phyloP scores from a whole-genome alignment of 1,284 basidiomycete species.

The Stereum hirsutum region DNA sequence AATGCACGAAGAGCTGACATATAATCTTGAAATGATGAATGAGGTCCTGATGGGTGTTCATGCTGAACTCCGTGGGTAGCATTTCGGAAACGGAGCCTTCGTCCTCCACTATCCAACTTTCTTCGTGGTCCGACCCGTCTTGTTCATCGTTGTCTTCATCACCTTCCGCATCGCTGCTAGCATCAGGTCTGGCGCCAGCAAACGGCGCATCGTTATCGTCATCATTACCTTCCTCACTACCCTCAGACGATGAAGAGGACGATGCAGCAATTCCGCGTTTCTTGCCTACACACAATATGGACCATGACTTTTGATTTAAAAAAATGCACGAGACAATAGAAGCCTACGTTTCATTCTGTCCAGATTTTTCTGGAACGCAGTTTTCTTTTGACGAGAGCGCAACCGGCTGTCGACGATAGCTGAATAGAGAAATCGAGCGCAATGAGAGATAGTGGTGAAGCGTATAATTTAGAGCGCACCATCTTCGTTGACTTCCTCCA shows the following conservation, averaged over 20 bases:
- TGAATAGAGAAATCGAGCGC: slow-evolving; percentile 17
- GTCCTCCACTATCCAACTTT: slow-evolving; percentile 69
- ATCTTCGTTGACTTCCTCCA: slow-evolving; percentile 52
- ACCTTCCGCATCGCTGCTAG: slow-evolving; percentile 5
- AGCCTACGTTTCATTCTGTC: slow-evolving; percentile 53
- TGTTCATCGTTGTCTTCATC: slow-evolving; percentile 20
- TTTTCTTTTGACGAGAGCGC: slow-evolving; percentile 49
- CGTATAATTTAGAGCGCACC: slow-evolving; percentile 22
- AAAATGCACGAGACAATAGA: not conserved
- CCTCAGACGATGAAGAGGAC: slow-evolving; percentile 4
- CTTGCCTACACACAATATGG: slow-evolving; percentile 1
- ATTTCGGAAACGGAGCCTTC: slow-evolving; percentile 32
- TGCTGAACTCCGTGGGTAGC: slow-evolving; percentile 70
- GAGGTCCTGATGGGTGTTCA: slow-evolving; percentile 66
- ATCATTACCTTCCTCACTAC: not conserved
- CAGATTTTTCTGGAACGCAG: slow-evolving; percentile 51
- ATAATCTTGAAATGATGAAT: slow-evolving; percentile 76
- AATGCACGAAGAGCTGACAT: slow-evolving; percentile 77
- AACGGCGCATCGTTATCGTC: slow-evolving; percentile 20
- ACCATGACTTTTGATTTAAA: slow-evolving; percentile 4
- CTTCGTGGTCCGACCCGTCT: slow-evolving; percentile 28
- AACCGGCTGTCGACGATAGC: slow-evolving; percentile 57
- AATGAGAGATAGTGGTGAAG: not conserved
- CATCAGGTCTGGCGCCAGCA: slow-evolving; percentile 10
- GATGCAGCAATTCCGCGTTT: not conserved